Conservation (phyloP, 75 land plant genomes). For the Sequoia sempervirens region DNA sequence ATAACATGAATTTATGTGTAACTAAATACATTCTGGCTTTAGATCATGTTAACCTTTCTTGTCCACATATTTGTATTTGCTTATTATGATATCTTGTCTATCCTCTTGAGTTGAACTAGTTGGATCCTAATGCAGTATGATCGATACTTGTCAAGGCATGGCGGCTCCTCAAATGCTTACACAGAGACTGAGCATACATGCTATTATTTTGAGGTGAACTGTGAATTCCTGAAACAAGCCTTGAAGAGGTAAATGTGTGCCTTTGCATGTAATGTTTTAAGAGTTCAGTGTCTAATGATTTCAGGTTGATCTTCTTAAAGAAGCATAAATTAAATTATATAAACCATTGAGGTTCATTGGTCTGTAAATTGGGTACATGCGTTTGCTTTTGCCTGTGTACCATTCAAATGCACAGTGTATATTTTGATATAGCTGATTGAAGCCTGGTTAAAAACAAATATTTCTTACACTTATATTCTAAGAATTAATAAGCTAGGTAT, state of each 20-base stretch:
- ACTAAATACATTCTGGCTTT: neutral
- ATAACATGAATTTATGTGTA: neutral
- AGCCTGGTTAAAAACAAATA: neutral
- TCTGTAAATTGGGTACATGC: neutral
- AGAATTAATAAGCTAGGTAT: too few species aligned
- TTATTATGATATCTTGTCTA: neutral
- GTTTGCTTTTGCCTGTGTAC: neutral
- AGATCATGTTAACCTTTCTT: neutral
- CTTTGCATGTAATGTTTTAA: neutral
- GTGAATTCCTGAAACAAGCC: conserved; percentile 75
- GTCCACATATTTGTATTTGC: neutral
- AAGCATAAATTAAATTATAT: neutral
- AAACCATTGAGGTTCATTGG: neutral
- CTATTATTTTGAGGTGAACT: conserved; percentile 88
- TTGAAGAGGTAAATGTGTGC: conserved; percentile 63
- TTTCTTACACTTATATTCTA: too few species aligned
- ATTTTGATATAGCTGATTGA: neutral
- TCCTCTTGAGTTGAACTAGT: neutral
- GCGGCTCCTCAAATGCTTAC: conserved; percentile 95
- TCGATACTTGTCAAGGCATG: conserved; percentile 91
- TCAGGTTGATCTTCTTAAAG: neutral
- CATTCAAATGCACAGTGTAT: neutral
- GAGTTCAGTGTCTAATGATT: neutral
- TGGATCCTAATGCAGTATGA: conserved; percentile 65
- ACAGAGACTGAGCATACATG: conserved; percentile 84